Conservation (phyloP, 176 grass and related monocot genomes). For the Carex myosuroides region DNA sequence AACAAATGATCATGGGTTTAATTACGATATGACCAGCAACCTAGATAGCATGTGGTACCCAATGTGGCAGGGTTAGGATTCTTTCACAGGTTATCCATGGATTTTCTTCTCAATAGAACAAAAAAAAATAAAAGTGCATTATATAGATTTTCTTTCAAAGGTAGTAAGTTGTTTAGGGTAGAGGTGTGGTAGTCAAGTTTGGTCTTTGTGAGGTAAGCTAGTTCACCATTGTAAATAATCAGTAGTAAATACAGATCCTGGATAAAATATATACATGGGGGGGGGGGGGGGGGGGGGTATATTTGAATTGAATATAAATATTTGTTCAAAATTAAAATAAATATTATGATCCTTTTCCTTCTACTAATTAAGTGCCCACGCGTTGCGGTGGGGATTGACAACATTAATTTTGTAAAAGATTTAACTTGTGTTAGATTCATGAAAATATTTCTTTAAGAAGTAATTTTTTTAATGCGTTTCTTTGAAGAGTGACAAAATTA, state of each 20-base stretch:
- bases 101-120: conserved; percentile 2
- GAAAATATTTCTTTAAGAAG: too few relatives aligned
- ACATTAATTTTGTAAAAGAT: too few relatives aligned
- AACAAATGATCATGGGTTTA: conserved; percentile 31
- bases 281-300: too few relatives aligned
- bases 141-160: neutral
- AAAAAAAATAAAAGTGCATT: neutral
- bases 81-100: neutral
- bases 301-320: too few relatives aligned
- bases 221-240: neutral
- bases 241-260: neutral
- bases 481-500: too few relatives aligned
- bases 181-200: neutral
- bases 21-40: conserved; percentile 31
- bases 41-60: conserved; percentile 33
- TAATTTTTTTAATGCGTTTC: too few relatives aligned
- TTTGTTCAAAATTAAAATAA: too few relatives aligned
- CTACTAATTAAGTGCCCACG: neutral
- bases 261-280: neutral
- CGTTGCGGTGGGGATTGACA: too few relatives aligned
- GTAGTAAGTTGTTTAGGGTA: neutral
- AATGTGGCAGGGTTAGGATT: conserved; percentile 37
- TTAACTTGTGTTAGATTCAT: too few relatives aligned
- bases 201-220: conserved; percentile 2
- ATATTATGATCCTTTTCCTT: neutral